Percentiles rank a stretch among this genome's conserved stretches.
These are phyloP conservation scores for Sanguinoderma infundibulare DNA, from an alignment of 1,284 basidiomycete genomes.

Conservation along the genomic window DNA sequence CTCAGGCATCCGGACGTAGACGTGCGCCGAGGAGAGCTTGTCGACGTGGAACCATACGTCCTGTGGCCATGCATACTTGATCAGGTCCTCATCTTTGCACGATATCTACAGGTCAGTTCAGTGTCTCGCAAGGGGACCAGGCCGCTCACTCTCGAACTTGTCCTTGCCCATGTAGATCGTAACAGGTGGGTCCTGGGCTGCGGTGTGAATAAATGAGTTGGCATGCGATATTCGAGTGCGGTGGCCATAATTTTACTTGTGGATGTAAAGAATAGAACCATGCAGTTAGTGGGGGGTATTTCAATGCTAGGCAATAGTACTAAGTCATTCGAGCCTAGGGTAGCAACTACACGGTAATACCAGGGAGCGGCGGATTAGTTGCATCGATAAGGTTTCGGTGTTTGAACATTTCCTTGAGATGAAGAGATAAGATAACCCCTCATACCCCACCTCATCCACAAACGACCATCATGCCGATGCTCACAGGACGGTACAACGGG, in stretches of 20 bases:
- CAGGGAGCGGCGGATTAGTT: no score
- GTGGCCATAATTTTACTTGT: no score
- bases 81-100: constrained; percentile 85
- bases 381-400: no score
- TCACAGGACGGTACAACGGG: no score
- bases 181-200: constrained; percentile 67
- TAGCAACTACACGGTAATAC: no score
- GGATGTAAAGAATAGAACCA: constrained; percentile 27
- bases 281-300: background rate
- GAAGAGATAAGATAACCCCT: no score
- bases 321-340: no score
- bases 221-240: background rate
- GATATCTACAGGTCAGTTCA: constrained; percentile 5
- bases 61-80: constrained; percentile 88
- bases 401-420: no score
- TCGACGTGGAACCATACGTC: constrained; percentile 87
- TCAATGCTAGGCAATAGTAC: no score
- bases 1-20: constrained; percentile 88
- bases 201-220: background rate
- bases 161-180: constrained; percentile 95
- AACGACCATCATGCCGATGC: no score
- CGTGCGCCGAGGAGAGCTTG: constrained; percentile 93
- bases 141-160: constrained; percentile 88
- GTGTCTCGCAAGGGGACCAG: background rate
- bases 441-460: no score